Conservation (phyloP, 2,329 filamentous ascomycete species). For the Graphiopsis chlorocephala region DNA sequence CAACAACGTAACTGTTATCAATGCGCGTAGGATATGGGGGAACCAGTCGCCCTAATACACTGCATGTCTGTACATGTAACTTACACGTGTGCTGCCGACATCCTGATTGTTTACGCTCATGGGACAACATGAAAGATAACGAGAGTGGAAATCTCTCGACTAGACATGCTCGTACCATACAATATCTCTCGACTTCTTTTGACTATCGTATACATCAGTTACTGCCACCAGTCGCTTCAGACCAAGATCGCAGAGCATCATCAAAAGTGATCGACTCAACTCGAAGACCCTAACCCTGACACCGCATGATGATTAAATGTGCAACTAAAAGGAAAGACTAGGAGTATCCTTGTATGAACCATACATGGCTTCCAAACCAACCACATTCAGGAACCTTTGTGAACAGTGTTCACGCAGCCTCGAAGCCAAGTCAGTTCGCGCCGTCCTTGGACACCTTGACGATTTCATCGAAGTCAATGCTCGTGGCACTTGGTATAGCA, state of each 20-base stretch:
- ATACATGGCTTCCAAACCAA: neutral
- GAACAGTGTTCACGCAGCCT: neutral
- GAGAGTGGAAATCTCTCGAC: no score
- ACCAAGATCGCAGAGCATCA: neutral
- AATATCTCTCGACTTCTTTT: neutral
- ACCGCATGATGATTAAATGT: neutral
- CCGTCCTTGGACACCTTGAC: neutral
- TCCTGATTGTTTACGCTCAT: no score
- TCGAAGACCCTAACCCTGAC: neutral
- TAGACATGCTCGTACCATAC: neutral
- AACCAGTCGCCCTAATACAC: no score
- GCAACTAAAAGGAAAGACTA: neutral
- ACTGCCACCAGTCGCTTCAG: neutral
- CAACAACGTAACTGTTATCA: neutral
- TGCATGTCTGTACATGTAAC: no score
- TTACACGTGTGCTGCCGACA: no score
- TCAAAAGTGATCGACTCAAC: neutral
- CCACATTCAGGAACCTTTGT: neutral
- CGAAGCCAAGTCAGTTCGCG: neutral
- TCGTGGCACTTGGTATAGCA: neutral
- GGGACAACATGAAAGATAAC: neutral
- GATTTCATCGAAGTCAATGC: neutral
- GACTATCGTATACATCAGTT: neutral
- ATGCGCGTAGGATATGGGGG: no score
- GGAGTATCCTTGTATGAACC: neutral